Evolutionary conservation across 305 asterid genomes (phyloP), one percentile per base, ranked within the genome.

Genomic region (Andrographis paniculata): DNA sequence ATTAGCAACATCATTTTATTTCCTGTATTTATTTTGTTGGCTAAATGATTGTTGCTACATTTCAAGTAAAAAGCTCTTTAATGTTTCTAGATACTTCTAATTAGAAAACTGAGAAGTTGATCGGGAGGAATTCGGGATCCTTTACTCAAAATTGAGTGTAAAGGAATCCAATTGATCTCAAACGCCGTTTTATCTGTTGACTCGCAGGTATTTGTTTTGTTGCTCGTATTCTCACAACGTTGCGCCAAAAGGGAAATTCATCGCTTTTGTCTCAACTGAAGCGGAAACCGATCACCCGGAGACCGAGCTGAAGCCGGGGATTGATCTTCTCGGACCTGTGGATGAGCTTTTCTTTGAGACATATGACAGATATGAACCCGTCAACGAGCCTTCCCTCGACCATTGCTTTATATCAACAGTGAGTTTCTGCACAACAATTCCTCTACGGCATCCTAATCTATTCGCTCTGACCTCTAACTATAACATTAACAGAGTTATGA

Each of bases 181-280:
- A 46, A 45, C 50, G 37, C 39, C 49, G 41, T 48, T 51, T 49
- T 42, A 33, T 19, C 41, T 56, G 17, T 62, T 66, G 47, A 40
- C 38, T 56, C n/a, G n/a, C 68, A 91, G 99, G 99, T 91, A 91
- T 63, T 68, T 91, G 53, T 91, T 89, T 50, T 89, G 98, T 58
- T 86, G 95, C 75, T 89, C 98, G 22, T 89, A 86, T 60, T 70
- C 98, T 45, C 99, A 91, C 77, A 91, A 86, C 65, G 96, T 91
- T 66, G 99, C 99, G 23, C 99, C 99, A 1, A 80, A 86, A 75
- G 96, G 96, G 56, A 91, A 91, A 64, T 91, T 55, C 67, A 83
- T 91, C 49, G 99, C 96, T 35, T 86, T 91, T 60, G 96, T 91
- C 65, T 86, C 99, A 4, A 75, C 99, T 1, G 99, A 86, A 58